Percentiles rank a stretch among this genome's conserved stretches.
Conservation (phyloP, 768 basidiomycete species). For the Tylopilus vinaceipallidus region DNA sequence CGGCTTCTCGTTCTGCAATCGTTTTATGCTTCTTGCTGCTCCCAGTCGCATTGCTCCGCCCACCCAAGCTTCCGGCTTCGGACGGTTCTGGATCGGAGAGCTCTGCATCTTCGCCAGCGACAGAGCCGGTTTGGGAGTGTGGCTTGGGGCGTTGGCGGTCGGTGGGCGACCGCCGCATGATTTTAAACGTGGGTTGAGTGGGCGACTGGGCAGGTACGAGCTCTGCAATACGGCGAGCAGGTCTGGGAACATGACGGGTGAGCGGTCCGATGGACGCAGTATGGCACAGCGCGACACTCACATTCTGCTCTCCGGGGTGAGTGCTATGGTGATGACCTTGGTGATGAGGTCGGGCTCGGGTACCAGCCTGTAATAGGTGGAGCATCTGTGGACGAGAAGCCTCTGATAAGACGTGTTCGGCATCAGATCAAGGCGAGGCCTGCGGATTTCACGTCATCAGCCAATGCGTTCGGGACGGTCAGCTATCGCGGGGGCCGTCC, state of each 20-base stretch:
- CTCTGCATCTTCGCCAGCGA: constrained; percentile 73
- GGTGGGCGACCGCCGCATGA: constrained; percentile 69
- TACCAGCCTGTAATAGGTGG: constrained; percentile 72
- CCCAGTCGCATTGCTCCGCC: constrained; percentile 61
- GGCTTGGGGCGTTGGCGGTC: constrained; percentile 56
- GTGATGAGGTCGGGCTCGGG: constrained; percentile 65
- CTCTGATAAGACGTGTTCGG: constrained; percentile 82
- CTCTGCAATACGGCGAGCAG: constrained; percentile 65
- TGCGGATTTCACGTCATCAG: constrained; percentile 34
- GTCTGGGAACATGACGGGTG: constrained; percentile 43
- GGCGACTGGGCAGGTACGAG: constrained; percentile 74
- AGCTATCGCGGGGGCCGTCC: background rate
- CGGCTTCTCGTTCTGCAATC: constrained; percentile 83
- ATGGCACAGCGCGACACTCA: constrained; percentile 38
- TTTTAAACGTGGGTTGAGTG: constrained; percentile 78
- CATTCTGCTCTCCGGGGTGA: constrained; percentile 71
- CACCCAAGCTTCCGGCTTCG: constrained; percentile 74
- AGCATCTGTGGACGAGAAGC: constrained; percentile 82
- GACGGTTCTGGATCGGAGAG: constrained; percentile 78
- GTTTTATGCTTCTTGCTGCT: constrained; percentile 71
- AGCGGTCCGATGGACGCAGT: constrained; percentile 1
- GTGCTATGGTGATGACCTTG: constrained; percentile 60
- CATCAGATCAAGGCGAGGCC: constrained; percentile 61
- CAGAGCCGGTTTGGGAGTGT: constrained; percentile 70
- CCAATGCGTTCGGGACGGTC: background rate